Base-by-base conservation (phyloP, 2,329 filamentous ascomycete genomes). In the Paradendryphiella salina region DNA sequence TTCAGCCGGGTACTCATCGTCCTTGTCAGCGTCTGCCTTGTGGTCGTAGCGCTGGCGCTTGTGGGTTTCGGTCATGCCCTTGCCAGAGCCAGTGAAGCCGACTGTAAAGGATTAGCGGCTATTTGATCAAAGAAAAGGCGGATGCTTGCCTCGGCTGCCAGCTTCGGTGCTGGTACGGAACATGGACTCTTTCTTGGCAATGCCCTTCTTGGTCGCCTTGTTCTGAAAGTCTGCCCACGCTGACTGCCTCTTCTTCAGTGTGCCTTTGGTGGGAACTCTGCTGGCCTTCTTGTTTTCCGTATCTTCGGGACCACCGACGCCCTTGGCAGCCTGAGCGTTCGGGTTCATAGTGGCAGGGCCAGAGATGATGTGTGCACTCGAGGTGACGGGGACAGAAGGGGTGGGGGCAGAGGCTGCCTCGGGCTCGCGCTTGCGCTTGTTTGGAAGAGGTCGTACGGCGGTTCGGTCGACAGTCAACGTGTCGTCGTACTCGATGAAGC, bases 161-260 rank as follows among this genome's bases (percentile, higher is more conserved):
- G 94, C 82, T 54, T 90, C 87, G 26, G 96, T 91, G 0, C 91
- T 90, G 2, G 92, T 96, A 38, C 92, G 86, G 73, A 96, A 96
- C 92, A 96, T 96, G 80, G 90, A 96, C 40, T 96, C 90, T 76
- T 96, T 96, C 77, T 93, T 93, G 69, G 90, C 92, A n/a, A 78
- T 76, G 10, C 52, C 52, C 52, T 78, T 72, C 68, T 84, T 85
- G 52, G 65, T 63, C n/a, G 64, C 79, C 73, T 95, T 96, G 67
- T 82, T 80, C 59, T 85, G 88, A 73, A 96, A 99, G 58, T 95
- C 89, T 71, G 96, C 88, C 94, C 94, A 99, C 71, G 94, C 96
- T 67, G 78, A 89, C 79, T 96, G 96, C 67, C 88, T 87, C 57
- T 86, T 89, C 77, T 97, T 93, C 18, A 97, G 81, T 70, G 95